Evolutionary conservation across 2,329 filamentous ascomycete species (phyloP).

Genomic region (Stemphylium vesicarium): DNA sequence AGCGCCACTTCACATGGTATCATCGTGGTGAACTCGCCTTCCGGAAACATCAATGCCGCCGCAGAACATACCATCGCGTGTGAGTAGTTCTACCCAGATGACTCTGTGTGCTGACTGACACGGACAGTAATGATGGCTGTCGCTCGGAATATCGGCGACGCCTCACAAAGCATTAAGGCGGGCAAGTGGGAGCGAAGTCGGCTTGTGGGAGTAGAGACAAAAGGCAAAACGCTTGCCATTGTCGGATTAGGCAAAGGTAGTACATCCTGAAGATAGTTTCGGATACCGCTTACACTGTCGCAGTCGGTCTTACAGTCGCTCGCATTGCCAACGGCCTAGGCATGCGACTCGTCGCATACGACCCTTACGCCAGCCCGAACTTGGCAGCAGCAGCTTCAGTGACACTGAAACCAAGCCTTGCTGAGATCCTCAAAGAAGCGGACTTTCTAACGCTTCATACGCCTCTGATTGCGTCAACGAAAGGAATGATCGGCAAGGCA

Average conservation of each 20-base stretch:
- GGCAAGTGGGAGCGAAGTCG: constrained; percentile 77
- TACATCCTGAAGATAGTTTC: background rate
- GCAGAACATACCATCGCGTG: constrained; percentile 75
- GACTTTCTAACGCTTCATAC: constrained; percentile 86
- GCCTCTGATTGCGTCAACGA: constrained; percentile 76
- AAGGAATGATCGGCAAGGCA: constrained; percentile 71
- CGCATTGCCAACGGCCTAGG: constrained; percentile 78
- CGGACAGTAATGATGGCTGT: constrained; percentile 69
- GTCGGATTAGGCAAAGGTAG: constrained; percentile 79
- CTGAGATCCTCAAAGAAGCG: constrained; percentile 67
- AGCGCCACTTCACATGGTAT: constrained; percentile 75
- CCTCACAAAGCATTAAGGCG: constrained; percentile 71
- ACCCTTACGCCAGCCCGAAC: constrained; percentile 78
- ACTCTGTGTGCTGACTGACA: constrained; percentile 34
- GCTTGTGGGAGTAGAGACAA: constrained; percentile 78
- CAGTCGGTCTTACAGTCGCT: constrained; percentile 78
- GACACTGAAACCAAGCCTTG: constrained; percentile 63
- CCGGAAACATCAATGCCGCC: constrained; percentile 80
- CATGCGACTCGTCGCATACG: constrained; percentile 76
- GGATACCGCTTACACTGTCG: constrained; percentile 19
- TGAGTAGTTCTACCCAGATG: constrained; percentile 28
- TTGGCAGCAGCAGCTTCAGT: constrained; percentile 73
- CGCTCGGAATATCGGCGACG: constrained; percentile 75
- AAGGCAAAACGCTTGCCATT: constrained; percentile 76
- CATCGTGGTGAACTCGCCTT: constrained; percentile 80